phyloP scores from a whole-genome alignment of 1,284 basidiomycete species.

The Phlebopus sp. region DNA sequence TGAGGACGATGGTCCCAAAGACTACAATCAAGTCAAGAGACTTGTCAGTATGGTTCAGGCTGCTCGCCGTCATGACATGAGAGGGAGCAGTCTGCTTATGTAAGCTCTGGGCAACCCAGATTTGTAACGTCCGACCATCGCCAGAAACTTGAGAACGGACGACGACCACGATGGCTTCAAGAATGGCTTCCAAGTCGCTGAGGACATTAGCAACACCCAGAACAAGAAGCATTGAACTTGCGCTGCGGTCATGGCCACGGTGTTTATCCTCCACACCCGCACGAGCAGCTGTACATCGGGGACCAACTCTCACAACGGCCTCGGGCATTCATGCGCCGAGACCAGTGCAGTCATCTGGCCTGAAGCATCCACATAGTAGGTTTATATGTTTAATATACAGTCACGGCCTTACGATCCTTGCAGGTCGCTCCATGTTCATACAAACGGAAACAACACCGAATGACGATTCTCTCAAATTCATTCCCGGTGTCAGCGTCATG shows the following conservation, averaged over 20 bases:
- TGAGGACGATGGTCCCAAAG: conserved; percentile 10
- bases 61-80: conserved; percentile 8
- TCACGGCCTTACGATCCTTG: conserved; percentile 3
- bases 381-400: neutral
- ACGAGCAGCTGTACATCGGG: conserved; percentile 29
- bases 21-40: conserved; percentile 5
- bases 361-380: conserved; percentile 28
- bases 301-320: conserved; percentile 36
- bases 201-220: conserved; percentile 9
- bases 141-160: neutral
- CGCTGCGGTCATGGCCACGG: conserved; percentile 25
- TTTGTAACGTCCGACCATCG: conserved; percentile 2
- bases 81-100: conserved; percentile 12
- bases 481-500: conserved; percentile 91
- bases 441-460: conserved; percentile 98
- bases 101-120: conserved; percentile 10
- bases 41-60: neutral
- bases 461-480: conserved; percentile 97
- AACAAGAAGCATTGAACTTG: conserved; percentile 5
- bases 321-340: conserved; percentile 30
- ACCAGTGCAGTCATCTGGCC: conserved; percentile 1
- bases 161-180: conserved; percentile 20
- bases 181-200: conserved; percentile 17
- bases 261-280: conserved; percentile 23
- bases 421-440: conserved; percentile 92